phyloP scores from a whole-genome alignment of 257 asterid genomes.

The Penstemon davidsonii region DNA sequence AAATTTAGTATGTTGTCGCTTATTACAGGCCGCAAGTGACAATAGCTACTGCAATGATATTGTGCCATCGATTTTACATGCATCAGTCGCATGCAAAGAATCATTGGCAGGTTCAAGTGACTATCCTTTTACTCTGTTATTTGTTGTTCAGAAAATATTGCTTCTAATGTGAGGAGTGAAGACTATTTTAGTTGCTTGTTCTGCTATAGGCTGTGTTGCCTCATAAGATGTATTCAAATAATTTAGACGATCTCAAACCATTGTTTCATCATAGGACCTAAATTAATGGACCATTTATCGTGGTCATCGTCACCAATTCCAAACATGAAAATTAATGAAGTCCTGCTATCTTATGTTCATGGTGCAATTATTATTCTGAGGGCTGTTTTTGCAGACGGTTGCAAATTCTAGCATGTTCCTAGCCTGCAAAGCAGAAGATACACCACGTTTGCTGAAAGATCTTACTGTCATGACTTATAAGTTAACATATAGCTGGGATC shows the following conservation, averaged over 20 bases:
- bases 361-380: conserved; percentile 26
- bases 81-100: conserved; percentile 64
- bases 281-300: conserved; percentile 1
- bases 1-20: conserved; percentile 27
- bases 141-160: not conserved
- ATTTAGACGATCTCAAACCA: not conserved
- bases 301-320: not conserved
- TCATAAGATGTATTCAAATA: conserved; percentile 12
- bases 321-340: conserved; percentile 3
- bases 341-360: conserved; percentile 9
- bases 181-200: not conserved
- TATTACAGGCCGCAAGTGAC: conserved; percentile 60
- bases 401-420: conserved; percentile 62
- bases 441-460: conserved; percentile 58
- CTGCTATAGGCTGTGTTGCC: conserved; percentile 6
- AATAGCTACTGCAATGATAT: conserved; percentile 55
- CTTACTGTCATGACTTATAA: conserved; percentile 46
- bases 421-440: conserved; percentile 63
- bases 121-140: conserved; percentile 19
- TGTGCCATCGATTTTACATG: conserved; percentile 68
- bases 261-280: not conserved
- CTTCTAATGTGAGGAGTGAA: conserved; percentile 11
- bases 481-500: conserved; percentile 55
- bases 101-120: conserved; percentile 59
- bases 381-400: conserved; percentile 43